These are phyloP conservation scores for Onygenales sp. DNA, from an alignment of 2,329 filamentous ascomycete species.

Conservation along the genomic window DNA sequence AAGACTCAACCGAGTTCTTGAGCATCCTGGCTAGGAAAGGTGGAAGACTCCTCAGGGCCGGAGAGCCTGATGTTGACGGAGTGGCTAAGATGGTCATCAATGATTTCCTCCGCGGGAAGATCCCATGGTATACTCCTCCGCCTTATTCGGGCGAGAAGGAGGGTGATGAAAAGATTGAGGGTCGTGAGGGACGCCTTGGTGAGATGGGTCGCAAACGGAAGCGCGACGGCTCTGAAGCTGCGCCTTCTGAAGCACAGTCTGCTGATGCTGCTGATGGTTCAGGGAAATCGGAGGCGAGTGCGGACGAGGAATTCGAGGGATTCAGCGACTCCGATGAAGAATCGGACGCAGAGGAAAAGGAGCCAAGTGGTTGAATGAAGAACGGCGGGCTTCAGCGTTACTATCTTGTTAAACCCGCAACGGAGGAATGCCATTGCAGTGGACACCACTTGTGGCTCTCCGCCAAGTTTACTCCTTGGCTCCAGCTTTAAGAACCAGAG, in stretches of 20 bases:
- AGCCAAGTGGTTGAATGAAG: neutral
- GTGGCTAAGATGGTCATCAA: conserved; percentile 96
- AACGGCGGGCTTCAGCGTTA: neutral
- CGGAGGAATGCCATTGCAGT: too few species aligned
- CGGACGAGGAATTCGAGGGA: conserved; percentile 35
- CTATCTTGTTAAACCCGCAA: neutral
- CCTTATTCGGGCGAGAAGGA: conserved; percentile 48
- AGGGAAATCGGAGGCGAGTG: conserved; percentile 29
- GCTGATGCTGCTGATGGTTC: conserved; percentile 22
- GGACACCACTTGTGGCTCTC: too few species aligned
- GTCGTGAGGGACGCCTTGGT: conserved; percentile 67
- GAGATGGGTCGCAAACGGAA: conserved; percentile 78
- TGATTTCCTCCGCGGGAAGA: conserved; percentile 89
- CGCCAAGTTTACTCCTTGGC: too few species aligned
- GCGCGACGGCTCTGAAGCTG: conserved; percentile 45
- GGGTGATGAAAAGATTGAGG: conserved; percentile 47
- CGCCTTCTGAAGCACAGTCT: conserved; percentile 22
- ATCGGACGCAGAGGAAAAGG: neutral
- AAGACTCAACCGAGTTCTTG: conserved; percentile 69
- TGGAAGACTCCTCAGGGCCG: conserved; percentile 76
- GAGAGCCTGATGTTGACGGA: conserved; percentile 90
- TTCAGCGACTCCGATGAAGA: conserved; percentile 35
- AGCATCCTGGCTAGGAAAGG: conserved; percentile 80
- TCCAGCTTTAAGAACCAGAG: too few species aligned
- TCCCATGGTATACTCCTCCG: conserved; percentile 89